A percentile compares a stretch with the other conserved stretches of the same genome.
Conservation (phyloP, 495 filamentous ascomycete genomes). For the Xylaria castorea region DNA sequence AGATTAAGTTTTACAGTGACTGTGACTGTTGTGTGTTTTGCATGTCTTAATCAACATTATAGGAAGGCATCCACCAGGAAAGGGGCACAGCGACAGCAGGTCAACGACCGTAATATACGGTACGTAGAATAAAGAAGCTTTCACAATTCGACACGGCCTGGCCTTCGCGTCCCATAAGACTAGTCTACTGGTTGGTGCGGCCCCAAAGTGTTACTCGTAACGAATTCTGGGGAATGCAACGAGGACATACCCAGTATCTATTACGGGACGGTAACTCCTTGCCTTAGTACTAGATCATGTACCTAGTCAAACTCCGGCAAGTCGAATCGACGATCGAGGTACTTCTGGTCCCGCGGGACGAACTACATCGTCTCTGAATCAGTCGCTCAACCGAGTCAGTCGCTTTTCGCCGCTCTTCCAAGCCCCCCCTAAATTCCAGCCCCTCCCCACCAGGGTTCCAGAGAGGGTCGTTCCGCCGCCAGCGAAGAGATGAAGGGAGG, state of each 20-base stretch:
- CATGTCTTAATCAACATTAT: neutral
- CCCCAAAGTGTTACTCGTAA: constrained; percentile 2
- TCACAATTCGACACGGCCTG: neutral
- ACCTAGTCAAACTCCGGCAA: constrained; percentile 13
- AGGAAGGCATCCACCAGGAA: neutral
- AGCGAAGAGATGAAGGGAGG: neutral
- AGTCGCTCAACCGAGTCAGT: constrained; percentile 18
- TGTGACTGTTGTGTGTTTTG: neutral
- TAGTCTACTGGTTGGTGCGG: neutral
- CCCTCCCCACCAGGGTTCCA: constrained; percentile 8
- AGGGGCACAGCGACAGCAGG: neutral
- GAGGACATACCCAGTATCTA: neutral
- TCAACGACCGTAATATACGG: neutral
- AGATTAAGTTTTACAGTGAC: too few species aligned
- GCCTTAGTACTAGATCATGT: neutral
- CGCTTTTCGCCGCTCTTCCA: neutral
- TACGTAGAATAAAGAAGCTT: neutral
- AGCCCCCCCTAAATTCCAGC: neutral
- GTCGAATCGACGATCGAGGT: neutral
- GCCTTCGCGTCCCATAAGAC: neutral
- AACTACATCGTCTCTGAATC: constrained; percentile 4
- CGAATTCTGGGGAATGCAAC: constrained; percentile 14
- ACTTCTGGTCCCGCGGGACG: neutral
- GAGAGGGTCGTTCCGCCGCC: constrained; percentile 22
- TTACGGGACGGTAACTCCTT: constrained; percentile 12